Evolutionary conservation across 2,329 filamentous ascomycete species (phyloP).

Genomic region (Fusarium pilosicola): DNA sequence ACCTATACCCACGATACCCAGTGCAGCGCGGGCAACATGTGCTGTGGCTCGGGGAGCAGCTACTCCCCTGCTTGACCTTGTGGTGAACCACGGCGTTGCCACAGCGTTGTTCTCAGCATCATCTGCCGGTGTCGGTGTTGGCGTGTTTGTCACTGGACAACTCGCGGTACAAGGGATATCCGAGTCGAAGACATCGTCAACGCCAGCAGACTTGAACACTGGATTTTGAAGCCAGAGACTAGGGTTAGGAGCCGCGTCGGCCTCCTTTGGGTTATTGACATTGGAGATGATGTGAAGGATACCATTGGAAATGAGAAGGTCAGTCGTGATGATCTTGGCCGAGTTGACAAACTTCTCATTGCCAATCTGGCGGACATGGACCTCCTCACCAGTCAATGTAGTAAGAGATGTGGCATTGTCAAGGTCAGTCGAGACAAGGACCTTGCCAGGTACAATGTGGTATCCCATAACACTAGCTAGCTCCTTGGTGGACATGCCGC

Average conservation of each 20-base stretch:
- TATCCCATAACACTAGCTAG: conserved; percentile 68
- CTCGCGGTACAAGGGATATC: conserved; percentile 55
- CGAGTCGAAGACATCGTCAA: conserved; percentile 54
- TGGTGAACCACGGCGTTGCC: conserved; percentile 33
- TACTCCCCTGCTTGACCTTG: conserved; percentile 40
- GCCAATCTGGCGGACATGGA: conserved; percentile 54
- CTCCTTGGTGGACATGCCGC: conserved; percentile 57
- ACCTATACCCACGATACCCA: conserved; percentile 47
- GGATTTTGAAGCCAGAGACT: conserved; percentile 55
- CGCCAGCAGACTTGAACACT: conserved; percentile 64
- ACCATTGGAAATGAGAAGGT: conserved; percentile 66
- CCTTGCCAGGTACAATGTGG: conserved; percentile 68
- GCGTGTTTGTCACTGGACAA: conserved; percentile 42
- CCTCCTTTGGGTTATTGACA: conserved; percentile 57
- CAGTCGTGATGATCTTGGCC: conserved; percentile 62
- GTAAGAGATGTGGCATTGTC: conserved; percentile 45
- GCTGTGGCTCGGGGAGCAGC: conserved; percentile 42
- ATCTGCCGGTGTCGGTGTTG: conserved; percentile 21
- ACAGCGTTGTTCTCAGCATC: conserved; percentile 28
- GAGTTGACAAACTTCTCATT: conserved; percentile 62
- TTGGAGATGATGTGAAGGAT: conserved; percentile 68
- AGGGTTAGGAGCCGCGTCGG: conserved; percentile 51
- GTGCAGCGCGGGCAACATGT: conserved; percentile 43
- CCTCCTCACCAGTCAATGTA: conserved; percentile 50
- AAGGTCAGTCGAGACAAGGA: conserved; percentile 61